phyloP scores from a whole-genome alignment of 768 basidiomycete species.

The Termitomyces sp. region DNA sequence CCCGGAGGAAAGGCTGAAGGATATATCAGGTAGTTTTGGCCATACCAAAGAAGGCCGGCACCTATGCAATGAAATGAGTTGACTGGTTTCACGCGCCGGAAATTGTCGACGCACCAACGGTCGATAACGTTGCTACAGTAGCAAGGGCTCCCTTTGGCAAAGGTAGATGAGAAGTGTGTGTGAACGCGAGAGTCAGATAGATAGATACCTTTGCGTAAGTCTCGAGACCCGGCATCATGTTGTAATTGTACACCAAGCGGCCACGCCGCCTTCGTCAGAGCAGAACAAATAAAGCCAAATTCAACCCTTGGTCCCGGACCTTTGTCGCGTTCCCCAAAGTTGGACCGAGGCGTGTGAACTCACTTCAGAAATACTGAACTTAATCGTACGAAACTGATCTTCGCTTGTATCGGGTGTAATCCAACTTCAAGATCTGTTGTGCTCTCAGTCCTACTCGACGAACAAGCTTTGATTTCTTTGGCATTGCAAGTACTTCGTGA shows the following conservation, averaged over 20 bases:
- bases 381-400: not conserved
- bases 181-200: not conserved
- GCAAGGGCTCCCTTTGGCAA: constrained; percentile 42
- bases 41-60: constrained; percentile 74
- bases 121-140: constrained; percentile 52
- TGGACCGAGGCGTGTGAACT: too few species aligned
- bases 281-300: not conserved
- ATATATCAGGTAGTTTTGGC: constrained; percentile 88
- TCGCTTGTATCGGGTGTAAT: not conserved
- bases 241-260: not conserved
- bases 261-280: not conserved
- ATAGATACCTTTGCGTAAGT: constrained; percentile 40
- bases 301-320: not conserved
- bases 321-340: too few species aligned
- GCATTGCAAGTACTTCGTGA: not conserved
- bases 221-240: constrained; percentile 35
- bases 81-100: not conserved
- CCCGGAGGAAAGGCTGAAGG: constrained; percentile 78
- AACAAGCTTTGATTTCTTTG: not conserved
- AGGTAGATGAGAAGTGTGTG: not conserved
- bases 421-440: not conserved
- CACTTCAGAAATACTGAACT: too few species aligned
- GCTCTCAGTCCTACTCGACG: not conserved
- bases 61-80: constrained; percentile 31
- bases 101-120: constrained; percentile 37